Evolutionary conservation across 441 rosid genomes (phyloP), one percentile per base, ranked within the genome.

Genomic region (Gossypium schwendimanii): DNA sequence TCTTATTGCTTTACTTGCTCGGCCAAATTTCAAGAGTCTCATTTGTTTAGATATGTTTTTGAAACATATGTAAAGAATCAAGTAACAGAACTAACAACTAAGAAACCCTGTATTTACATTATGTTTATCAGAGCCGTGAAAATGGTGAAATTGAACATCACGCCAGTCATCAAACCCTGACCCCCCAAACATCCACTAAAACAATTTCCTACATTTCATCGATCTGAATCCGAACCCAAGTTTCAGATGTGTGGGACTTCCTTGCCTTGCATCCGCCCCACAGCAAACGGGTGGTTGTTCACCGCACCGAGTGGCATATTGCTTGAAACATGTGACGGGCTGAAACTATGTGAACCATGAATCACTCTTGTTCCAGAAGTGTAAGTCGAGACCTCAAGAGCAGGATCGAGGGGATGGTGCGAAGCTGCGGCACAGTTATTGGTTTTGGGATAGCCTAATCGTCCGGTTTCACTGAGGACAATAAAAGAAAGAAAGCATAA

Each of bases 191-290:
- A 26, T 33, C 17, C 15, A 12, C 28, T 31, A 69, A 33, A 68
- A n/a, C 21, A 11, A 20, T 68, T 26, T 11, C 50, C 28, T 44
- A 15, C 47, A 6, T 17, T 2, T 6, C 31, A 17, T 36, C 60
- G 1, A 41, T 59, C 21, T 10, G 73, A 54, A 72, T 12, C 63
- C 31, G 28, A 17, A 57, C 33, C 6, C 39, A 39, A 20, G 31
- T 23, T 69, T 82, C 79, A 82, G 67, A 80, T 72, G 47, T 75
- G 81, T 2, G 72, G 77, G 21, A 81, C 71, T 76, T 84, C 83
- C 70, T 77, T 70, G 68, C 84, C 82, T 33, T 28, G 79, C 49
- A 70, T 78, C 70, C 79, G 77, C 58, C 59, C 47, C 53, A 74
- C 3, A n/a, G 78, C 58, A 70, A 75, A 69, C 15, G 81, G 84